phyloP scores from a whole-genome alignment of 257 asterid species.

The Asclepias syriaca region DNA sequence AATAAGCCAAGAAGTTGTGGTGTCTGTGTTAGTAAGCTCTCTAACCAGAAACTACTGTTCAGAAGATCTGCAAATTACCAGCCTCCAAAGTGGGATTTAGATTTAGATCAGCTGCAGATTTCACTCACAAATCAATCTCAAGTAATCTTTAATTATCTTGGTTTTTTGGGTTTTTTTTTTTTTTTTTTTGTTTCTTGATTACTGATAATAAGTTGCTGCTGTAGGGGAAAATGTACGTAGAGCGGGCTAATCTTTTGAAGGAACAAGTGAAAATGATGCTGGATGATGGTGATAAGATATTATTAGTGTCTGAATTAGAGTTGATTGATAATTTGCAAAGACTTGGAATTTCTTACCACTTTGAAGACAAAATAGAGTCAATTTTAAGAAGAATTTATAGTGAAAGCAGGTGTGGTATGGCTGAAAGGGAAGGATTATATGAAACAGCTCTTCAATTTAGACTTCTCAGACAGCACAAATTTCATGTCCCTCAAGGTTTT shows the following conservation, averaged over 20 bases:
- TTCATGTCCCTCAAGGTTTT: constrained; percentile 17
- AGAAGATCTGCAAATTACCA: constrained; percentile 5
- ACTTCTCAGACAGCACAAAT: constrained; percentile 21
- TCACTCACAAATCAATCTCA: constrained; percentile 4
- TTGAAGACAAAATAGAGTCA: not conserved
- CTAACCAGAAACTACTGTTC: too few species aligned
- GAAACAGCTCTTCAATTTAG: constrained; percentile 22
- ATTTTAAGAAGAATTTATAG: not conserved
- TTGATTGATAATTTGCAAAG: constrained; percentile 18
- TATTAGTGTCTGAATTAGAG: not conserved
- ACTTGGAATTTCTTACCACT: constrained; percentile 15
- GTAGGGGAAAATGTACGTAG: not conserved
- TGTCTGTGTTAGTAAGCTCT: too few species aligned
- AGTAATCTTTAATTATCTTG: not conserved
- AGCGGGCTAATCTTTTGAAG: not conserved
- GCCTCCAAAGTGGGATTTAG: constrained; percentile 18
- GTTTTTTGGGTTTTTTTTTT: not conserved
- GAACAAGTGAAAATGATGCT: constrained; percentile 15
- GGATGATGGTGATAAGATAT: not conserved
- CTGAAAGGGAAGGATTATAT: constrained; percentile 4
- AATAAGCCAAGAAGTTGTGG: too few species aligned
- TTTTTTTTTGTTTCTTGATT: too few species aligned
- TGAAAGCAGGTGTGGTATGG: not conserved
- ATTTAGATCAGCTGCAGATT: not conserved
- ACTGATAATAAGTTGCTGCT: too few species aligned